These are phyloP conservation scores for Vaccinium darrowii DNA, from an alignment of 148 eudicot species.

Conservation along the genomic window DNA sequence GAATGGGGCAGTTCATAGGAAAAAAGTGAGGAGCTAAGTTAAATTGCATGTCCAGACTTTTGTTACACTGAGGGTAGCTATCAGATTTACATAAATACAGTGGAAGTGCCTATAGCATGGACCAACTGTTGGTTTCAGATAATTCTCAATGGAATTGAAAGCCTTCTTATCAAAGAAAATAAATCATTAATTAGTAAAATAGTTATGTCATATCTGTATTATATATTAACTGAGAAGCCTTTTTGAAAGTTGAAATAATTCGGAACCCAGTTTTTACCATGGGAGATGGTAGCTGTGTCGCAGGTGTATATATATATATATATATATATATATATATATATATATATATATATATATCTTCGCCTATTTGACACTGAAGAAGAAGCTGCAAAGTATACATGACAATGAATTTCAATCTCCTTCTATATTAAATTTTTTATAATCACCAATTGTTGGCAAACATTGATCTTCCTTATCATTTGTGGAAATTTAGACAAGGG, in stretches of 20 bases:
- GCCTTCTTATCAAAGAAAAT: neutral
- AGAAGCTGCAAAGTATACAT: slow-evolving; percentile 86
- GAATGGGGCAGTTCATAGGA: slow-evolving; percentile 93
- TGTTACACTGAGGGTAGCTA: neutral
- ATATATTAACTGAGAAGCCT: neutral
- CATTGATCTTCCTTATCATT: too few species aligned
- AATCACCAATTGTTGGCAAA: too few species aligned
- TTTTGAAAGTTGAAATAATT: slow-evolving; percentile 23
- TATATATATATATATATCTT: slow-evolving; percentile 93
- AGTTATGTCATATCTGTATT: neutral
- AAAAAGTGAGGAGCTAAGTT: slow-evolving; percentile 55
- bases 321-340: too few species aligned
- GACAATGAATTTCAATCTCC: slow-evolving; percentile 27
- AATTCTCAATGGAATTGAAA: neutral
- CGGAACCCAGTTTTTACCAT: slow-evolving; percentile 25
- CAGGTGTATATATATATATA: too few species aligned
- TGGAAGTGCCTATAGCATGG: neutral
- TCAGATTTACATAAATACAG: neutral
- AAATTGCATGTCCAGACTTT: neutral
- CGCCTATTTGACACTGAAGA: slow-evolving; percentile 86
- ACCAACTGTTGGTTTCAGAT: neutral
- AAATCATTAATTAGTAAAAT: neutral
- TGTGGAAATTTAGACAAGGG: too few species aligned
- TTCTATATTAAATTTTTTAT: slow-evolving; percentile 18
- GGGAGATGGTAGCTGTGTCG: slow-evolving; percentile 32